phyloP scores from a whole-genome alignment of 179 eudicot genomes.

The Sideroxylon spinosum region DNA sequence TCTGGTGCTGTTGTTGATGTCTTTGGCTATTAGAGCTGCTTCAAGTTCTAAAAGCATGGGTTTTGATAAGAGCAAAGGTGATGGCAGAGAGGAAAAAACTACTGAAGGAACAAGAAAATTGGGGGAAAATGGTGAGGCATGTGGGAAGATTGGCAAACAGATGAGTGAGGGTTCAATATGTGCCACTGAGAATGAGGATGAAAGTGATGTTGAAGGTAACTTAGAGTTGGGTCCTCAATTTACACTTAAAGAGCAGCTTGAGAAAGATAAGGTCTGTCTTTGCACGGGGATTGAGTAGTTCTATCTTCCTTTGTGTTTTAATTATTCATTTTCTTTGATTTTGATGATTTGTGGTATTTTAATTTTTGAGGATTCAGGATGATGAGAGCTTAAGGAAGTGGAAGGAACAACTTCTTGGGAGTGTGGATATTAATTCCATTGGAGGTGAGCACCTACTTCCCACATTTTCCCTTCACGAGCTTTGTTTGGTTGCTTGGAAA shows the following conservation, averaged over 20 bases:
- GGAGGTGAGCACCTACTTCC: conserved; percentile 49
- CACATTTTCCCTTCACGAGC: conserved; percentile 1
- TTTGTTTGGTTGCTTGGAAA: conserved; percentile 11
- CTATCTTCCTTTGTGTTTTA: not conserved
- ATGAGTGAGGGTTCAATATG: conserved; percentile 49
- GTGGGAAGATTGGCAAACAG: conserved; percentile 31
- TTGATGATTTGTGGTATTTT: not conserved
- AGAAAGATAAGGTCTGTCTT: conserved; percentile 74
- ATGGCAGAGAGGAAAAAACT: conserved; percentile 15
- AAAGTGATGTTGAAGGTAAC: conserved; percentile 45
- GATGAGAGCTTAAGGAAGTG: conserved; percentile 97
- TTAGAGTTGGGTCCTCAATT: conserved; percentile 71
- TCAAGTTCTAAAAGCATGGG: conserved; percentile 39
- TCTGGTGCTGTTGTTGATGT: conserved; percentile 32
- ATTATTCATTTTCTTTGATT: not conserved
- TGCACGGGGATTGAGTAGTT: not conserved
- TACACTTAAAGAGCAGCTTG: conserved; percentile 72
- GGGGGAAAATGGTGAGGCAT: conserved; percentile 26
- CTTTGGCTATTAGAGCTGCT: conserved; percentile 33
- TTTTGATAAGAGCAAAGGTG: conserved; percentile 30
- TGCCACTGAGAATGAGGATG: conserved; percentile 58
- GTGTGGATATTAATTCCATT: conserved; percentile 71
- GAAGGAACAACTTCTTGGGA: conserved; percentile 93
- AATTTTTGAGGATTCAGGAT: conserved; percentile 41
- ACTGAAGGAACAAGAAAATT: not conserved